Conservation (phyloP, 73 alveolate genomes). For the Diophrys appendiculata region DNA sequence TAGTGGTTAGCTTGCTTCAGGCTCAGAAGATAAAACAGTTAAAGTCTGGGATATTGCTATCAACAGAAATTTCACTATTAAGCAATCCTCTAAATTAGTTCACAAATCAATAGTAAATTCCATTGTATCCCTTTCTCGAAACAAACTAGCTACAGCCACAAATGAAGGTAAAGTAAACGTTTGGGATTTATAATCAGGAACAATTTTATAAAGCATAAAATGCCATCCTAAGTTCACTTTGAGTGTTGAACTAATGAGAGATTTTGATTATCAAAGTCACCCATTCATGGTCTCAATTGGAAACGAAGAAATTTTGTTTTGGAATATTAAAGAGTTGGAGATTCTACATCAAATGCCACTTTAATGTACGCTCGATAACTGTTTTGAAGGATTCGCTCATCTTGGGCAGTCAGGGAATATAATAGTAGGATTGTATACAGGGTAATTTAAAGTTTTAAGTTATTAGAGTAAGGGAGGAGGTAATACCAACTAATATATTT, state of each 20-base stretch:
- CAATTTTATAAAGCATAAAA: neutral
- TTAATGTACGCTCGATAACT: neutral
- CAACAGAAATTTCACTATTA: conserved; percentile 16
- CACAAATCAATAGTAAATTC: neutral
- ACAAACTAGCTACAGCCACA: neutral
- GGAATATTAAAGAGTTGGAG: neutral
- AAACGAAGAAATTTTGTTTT: neutral
- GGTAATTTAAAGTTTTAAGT: neutral
- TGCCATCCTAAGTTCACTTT: neutral
- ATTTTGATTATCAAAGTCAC: neutral
- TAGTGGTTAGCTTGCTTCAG: conserved; percentile 12
- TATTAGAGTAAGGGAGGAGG: no score
- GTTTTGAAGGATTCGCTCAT: neutral
- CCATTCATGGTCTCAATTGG: neutral
- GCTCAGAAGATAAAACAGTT: conserved; percentile 92
- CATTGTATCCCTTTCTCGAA: neutral
- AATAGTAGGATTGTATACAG: neutral
- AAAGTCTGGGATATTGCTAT: conserved; percentile 86
- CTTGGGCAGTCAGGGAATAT: neutral
- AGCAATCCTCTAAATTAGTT: conserved; percentile 53
- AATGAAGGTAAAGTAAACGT: neutral
- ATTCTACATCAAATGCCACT: neutral
- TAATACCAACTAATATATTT: no score
- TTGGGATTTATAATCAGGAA: neutral
- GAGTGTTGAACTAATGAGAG: neutral